phyloP scores from a whole-genome alignment of 2,329 filamentous ascomycete species.

The Bipolaris zeicola region DNA sequence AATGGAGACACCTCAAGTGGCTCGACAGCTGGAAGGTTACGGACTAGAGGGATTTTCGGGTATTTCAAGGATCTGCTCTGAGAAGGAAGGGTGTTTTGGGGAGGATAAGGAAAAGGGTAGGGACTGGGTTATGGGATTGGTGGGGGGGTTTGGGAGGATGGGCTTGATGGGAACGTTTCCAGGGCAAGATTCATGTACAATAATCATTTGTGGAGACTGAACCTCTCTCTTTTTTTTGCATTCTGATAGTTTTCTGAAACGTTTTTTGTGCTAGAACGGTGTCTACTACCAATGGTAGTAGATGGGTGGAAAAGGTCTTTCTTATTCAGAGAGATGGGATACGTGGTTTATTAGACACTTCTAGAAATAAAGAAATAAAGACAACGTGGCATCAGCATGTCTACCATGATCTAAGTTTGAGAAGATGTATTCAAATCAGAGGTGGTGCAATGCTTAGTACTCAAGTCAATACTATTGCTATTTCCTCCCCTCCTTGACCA shows the following conservation, averaged over 20 bases:
- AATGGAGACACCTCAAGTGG: constrained; percentile 96
- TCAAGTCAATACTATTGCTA: neutral
- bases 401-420: neutral
- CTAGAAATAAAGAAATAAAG: neutral
- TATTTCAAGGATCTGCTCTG: neutral
- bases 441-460: too few relatives aligned
- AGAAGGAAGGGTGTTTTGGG: neutral
- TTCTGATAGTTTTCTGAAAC: neutral
- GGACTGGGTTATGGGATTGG: neutral
- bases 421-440: too few relatives aligned
- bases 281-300: neutral
- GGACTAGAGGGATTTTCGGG: constrained; percentile 55
- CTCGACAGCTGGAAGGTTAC: constrained; percentile 84
- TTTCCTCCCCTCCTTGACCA: constrained; percentile 18
- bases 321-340: neutral
- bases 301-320: neutral
- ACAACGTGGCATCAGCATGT: neutral
- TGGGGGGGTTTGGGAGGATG: neutral
- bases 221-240: neutral
- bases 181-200: neutral
- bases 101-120: neutral
- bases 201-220: neutral
- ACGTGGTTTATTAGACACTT: neutral
- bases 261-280: neutral
- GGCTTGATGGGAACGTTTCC: neutral